Evolutionary conservation across 2,329 filamentous ascomycete genomes (phyloP).

Genomic region (Dactylonectria macrodidyma): DNA sequence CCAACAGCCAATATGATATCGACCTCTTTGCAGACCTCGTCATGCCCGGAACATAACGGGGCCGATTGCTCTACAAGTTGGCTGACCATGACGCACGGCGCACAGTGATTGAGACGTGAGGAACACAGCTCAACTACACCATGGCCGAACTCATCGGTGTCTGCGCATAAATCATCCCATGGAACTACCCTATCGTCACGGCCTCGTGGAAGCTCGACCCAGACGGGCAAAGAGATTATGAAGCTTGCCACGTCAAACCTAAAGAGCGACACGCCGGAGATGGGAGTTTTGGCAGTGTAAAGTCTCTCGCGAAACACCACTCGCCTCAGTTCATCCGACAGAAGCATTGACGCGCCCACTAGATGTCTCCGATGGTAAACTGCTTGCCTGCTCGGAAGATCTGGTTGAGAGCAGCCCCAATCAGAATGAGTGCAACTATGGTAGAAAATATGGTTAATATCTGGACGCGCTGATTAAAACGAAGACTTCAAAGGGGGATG

Average conservation of each 20-base stretch:
- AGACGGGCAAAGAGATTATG: slow-evolving; percentile 77
- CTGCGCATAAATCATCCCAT: slow-evolving; percentile 79
- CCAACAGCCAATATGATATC: not conserved
- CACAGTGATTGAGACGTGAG: slow-evolving; percentile 76
- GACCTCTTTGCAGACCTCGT: not conserved
- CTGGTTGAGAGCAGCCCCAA: not conserved
- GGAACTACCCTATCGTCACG: slow-evolving; percentile 82
- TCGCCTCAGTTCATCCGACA: not conserved
- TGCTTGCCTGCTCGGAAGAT: not conserved
- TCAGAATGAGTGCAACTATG: not conserved
- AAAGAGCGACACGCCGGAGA: slow-evolving; percentile 78
- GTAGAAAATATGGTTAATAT: not conserved
- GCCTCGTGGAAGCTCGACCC: slow-evolving; percentile 80
- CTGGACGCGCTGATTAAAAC: not conserved
- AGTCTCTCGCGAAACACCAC: not conserved
- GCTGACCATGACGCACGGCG: slow-evolving; percentile 42
- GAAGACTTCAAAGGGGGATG: not conserved
- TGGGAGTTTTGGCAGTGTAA: slow-evolving; percentile 62
- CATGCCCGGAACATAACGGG: not conserved
- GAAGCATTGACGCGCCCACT: not conserved
- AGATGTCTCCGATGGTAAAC: not conserved
- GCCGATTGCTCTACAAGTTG: slow-evolving; percentile 50
- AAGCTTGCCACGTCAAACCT: slow-evolving; percentile 72
- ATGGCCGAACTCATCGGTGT: slow-evolving; percentile 81
- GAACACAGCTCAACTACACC: slow-evolving; percentile 78